Percentiles rank a stretch among this genome's conserved stretches.
phyloP scores from a whole-genome alignment of 495 filamentous ascomycete species.

The Talaromyces ruber region DNA sequence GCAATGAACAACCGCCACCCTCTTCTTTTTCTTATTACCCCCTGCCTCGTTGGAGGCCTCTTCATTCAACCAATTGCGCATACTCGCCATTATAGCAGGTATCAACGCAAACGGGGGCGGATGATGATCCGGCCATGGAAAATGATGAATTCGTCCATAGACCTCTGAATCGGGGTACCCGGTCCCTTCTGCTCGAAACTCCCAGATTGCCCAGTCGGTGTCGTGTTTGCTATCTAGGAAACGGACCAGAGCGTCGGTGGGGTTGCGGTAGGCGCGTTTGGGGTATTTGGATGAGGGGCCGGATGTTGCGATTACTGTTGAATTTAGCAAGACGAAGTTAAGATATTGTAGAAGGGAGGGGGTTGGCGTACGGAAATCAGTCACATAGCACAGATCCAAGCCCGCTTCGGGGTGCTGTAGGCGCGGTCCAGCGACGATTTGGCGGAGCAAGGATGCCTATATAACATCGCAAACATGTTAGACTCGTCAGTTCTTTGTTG shows the following conservation, averaged over 20 bases:
- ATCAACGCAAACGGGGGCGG: slow-evolving; percentile 88
- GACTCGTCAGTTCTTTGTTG: neutral
- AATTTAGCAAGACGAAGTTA: neutral
- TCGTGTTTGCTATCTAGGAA: slow-evolving; percentile 83
- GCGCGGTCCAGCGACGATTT: slow-evolving; percentile 74
- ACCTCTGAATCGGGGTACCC: slow-evolving; percentile 90
- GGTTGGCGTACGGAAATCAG: slow-evolving; percentile 50
- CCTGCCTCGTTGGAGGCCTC: slow-evolving; percentile 20
- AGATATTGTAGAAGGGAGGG: neutral
- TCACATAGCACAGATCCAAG: slow-evolving; percentile 93
- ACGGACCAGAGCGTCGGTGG: slow-evolving; percentile 70
- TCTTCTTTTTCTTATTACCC: slow-evolving; percentile 19
- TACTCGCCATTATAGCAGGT: slow-evolving; percentile 78
- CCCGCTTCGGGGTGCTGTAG: slow-evolving; percentile 75
- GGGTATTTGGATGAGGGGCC: slow-evolving; percentile 85
- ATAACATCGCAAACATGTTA: slow-evolving; percentile 7
- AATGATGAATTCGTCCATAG: slow-evolving; percentile 74
- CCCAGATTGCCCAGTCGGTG: slow-evolving; percentile 85
- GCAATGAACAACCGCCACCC: slow-evolving; percentile 89
- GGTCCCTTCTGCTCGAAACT: slow-evolving; percentile 93
- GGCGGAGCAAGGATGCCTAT: slow-evolving; percentile 59
- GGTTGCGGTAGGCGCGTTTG: slow-evolving; percentile 84
- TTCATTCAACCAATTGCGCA: slow-evolving; percentile 74
- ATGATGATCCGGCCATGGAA: slow-evolving; percentile 94
- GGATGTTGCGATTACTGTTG: slow-evolving; percentile 61